These are phyloP conservation scores for Kwoniella dendrophila DNA, from an alignment of 768 basidiomycete species.

Conservation along the genomic window DNA sequence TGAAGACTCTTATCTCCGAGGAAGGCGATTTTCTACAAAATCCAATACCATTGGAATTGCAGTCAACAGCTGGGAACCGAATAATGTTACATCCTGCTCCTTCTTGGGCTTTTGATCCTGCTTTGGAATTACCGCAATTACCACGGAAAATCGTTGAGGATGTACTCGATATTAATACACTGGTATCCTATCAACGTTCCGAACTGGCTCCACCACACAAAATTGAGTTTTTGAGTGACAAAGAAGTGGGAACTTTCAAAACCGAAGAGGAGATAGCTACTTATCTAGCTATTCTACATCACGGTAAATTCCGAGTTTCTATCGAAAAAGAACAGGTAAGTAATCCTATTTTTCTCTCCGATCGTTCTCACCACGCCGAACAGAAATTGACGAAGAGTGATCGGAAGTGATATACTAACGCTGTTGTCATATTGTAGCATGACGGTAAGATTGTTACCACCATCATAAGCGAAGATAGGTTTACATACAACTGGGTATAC, in stretches of 20 bases:
- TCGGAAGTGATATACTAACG: background rate
- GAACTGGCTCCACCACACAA: no score
- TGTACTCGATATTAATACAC: background rate
- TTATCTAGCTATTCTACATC: background rate
- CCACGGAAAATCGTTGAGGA: background rate
- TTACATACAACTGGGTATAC: no score
- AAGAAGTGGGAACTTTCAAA: background rate
- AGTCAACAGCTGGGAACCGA: background rate
- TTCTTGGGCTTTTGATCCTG: background rate
- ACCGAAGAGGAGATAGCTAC: constrained; percentile 7
- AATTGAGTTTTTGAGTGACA: background rate
- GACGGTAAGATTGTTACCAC: no score
- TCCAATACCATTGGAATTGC: no score
- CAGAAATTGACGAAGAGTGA: background rate
- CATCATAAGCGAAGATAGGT: no score
- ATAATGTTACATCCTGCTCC: background rate
- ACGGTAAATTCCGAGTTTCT: background rate
- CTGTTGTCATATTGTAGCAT: no score
- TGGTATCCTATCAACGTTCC: background rate
- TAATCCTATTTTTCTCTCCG: background rate
- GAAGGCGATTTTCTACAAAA: background rate
- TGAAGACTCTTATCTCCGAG: background rate
- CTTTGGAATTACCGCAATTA: background rate
- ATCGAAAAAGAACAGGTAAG: background rate
- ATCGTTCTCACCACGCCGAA: background rate